Evolutionary conservation across 129 eudicot species (phyloP).

Genomic region (Deinandra increscens): DNA sequence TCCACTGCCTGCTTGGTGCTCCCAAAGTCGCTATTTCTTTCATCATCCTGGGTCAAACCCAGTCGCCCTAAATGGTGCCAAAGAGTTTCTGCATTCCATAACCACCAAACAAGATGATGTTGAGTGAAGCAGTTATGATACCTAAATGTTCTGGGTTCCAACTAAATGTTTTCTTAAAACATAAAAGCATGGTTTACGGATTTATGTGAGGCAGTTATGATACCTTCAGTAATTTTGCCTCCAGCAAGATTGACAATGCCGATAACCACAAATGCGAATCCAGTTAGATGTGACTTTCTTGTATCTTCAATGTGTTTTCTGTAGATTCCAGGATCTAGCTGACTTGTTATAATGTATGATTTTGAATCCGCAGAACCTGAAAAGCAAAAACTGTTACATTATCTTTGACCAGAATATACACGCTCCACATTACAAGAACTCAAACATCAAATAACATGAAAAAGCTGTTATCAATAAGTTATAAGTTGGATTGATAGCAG

Average conservation of each 20-base stretch:
- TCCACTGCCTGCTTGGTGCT: conserved; percentile 70
- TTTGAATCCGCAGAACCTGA: conserved; percentile 68
- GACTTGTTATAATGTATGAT: conserved; percentile 70
- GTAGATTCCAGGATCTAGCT: conserved; percentile 61
- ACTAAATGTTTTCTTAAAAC: neutral
- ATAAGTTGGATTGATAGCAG: neutral
- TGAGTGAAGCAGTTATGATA: too few species aligned
- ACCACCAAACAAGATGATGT: neutral
- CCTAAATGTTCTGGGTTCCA: too few species aligned
- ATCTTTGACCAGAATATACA: neutral
- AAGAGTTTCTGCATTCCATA: conserved; percentile 58
- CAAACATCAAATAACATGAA: conserved; percentile 8
- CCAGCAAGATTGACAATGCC: conserved; percentile 83
- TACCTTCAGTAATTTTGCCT: conserved; percentile 87
- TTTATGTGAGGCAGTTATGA: neutral
- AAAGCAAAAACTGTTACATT: neutral
- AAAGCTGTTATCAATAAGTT: neutral
- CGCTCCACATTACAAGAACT: neutral
- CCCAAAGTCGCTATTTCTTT: conserved; percentile 61
- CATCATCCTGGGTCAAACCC: conserved; percentile 75
- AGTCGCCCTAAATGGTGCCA: conserved; percentile 92
- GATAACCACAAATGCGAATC: conserved; percentile 66
- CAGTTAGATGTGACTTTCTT: conserved; percentile 52
- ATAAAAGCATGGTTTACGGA: neutral
- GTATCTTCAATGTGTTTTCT: conserved; percentile 69